Percentiles rank a stretch among this genome's conserved stretches.
phyloP scores from a whole-genome alignment of 371 early-diverging fungal species.

The Chytridiales sp. region DNA sequence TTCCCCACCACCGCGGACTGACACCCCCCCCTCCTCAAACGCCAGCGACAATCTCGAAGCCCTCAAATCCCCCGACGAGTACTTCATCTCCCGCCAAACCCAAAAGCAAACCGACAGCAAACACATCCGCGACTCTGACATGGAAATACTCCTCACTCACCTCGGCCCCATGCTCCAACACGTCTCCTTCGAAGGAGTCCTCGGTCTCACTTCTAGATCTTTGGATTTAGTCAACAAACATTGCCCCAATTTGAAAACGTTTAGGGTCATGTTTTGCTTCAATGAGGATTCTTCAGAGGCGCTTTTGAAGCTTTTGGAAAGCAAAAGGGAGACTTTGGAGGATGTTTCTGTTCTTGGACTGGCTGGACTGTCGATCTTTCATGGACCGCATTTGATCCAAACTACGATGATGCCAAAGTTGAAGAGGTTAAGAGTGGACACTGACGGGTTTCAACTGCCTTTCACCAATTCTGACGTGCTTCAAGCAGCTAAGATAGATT shows the following conservation, averaged over 20 bases:
- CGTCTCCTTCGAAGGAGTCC: conserved; percentile 3
- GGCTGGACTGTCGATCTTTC: neutral
- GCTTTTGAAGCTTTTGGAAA: neutral
- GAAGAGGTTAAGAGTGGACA: neutral
- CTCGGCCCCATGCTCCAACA: neutral
- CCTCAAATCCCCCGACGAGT: neutral
- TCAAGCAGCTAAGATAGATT: neutral
- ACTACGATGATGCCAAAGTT: neutral
- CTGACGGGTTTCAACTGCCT: neutral
- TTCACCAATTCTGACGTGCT: neutral
- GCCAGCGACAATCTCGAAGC: neutral
- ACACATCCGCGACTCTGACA: conserved; percentile 4
- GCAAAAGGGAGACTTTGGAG: neutral
- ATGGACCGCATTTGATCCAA: neutral
- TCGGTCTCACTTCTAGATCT: neutral
- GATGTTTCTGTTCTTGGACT: neutral
- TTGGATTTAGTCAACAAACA: neutral
- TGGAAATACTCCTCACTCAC: neutral
- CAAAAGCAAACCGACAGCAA: neutral
- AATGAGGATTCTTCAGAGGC: neutral
- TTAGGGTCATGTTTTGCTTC: conserved; percentile 1
- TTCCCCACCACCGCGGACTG: no score
- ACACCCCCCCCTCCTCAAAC: no score
- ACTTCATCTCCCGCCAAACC: neutral
- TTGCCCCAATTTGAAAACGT: neutral